Base-by-base conservation (phyloP, 345 rosid genomes). In the Hypericum androsaemum region DNA sequence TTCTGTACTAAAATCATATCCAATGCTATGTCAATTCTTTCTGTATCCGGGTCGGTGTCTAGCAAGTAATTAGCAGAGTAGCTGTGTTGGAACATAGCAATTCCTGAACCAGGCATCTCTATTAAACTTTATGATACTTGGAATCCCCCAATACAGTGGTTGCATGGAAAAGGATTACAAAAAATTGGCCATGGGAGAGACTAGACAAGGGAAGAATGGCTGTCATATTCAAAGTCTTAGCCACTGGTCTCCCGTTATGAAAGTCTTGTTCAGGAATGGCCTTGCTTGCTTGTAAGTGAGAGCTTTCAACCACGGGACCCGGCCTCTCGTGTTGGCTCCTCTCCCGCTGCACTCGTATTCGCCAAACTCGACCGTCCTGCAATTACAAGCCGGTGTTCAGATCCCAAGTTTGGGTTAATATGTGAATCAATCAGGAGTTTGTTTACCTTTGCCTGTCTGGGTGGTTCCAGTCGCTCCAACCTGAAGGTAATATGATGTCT, bases 401-500 rank as follows among this genome's bases (percentile, higher is more conserved):
- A 5, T 7, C 7, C 10, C 32, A 37, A 12, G 6, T 17, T 12
- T 38, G 7, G 37, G 15, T 10, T 36, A 17, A 41, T 5, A 10
- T 35, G n/a, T 7, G 41, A 35, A 17, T 32, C 12, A 51, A 28
- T 38, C 12, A 5, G 17, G 40, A 11, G 3, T 6, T 41, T 64
- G n/a, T 9, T 41, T 64, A 87, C 95, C 66, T 81, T 55, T 73
- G 84, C 60, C 95, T 78, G 50, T 43, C 17, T 7, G 80, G 70
- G 36, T 45, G 10, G 58, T 70, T 60, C 96, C 98, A 92, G 72
- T 92, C 94, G 47, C 78, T 84, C 98, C 98, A 92, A 47, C 96
- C 89, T 16, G 71, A 12, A 5, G 94, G 89, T 54, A 48, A 57
- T 61, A 92, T 81, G 42, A 88, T 50, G 65, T 80, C 72, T 15